Evolutionary conservation across 2,329 filamentous ascomycete genomes (phyloP).

Genomic region (Tolypocladium pustulatum): DNA sequence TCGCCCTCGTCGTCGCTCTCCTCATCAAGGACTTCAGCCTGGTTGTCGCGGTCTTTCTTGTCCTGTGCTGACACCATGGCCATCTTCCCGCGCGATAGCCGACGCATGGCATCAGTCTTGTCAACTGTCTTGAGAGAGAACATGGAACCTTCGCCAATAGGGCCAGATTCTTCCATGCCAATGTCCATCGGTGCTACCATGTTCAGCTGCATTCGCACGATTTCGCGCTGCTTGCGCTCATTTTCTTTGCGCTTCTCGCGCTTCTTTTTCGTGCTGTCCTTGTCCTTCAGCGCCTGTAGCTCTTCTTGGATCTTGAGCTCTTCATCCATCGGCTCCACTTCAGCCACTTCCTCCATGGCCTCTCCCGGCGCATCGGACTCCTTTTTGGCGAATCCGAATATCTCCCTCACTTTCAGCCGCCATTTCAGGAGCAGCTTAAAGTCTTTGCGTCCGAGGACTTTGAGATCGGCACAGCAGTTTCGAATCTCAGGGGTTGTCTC

Average conservation of each 20-base stretch:
- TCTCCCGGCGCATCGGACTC: constrained; percentile 40
- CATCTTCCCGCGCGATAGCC: constrained; percentile 64
- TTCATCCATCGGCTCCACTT: constrained; percentile 87
- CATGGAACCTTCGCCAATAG: constrained; percentile 70
- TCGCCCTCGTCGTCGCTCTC: constrained; percentile 74
- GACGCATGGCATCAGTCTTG: constrained; percentile 57
- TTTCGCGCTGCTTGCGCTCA: constrained; percentile 87
- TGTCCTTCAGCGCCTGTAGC: constrained; percentile 70
- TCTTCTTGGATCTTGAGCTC: constrained; percentile 86
- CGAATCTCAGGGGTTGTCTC: constrained; percentile 80
- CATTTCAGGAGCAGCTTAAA: constrained; percentile 85
- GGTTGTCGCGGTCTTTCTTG: constrained; percentile 48
- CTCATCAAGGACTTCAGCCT: constrained; percentile 41
- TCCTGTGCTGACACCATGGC: constrained; percentile 47
- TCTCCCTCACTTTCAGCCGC: constrained; percentile 80
- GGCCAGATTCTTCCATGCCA: constrained; percentile 76
- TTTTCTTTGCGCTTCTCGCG: constrained; percentile 81
- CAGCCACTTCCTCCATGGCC: constrained; percentile 58
- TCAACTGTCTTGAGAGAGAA: constrained; percentile 79
- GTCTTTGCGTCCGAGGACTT: constrained; percentile 85
- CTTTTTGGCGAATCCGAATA: constrained; percentile 78
- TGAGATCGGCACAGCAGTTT: constrained; percentile 70
- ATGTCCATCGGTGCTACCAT: constrained; percentile 96
- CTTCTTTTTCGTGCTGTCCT: constrained; percentile 65
- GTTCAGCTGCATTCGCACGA: constrained; percentile 92